Evolutionary conservation across 139 green algal species (phyloP).

Genomic region (Mesotaenium endlicherianum): DNA sequence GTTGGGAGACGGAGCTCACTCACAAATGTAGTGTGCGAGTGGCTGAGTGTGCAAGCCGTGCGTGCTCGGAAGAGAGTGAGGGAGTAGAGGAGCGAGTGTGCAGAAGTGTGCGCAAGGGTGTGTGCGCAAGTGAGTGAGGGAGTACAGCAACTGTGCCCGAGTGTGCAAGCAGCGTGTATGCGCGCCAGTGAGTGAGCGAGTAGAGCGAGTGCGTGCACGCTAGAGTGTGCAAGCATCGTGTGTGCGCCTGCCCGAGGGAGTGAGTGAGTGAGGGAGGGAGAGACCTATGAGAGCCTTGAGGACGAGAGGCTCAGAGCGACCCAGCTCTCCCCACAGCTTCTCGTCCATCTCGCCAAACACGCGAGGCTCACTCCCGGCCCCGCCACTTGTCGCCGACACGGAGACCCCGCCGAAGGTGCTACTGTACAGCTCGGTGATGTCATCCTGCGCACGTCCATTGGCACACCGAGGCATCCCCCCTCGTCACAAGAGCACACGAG

Average conservation of each 20-base stretch:
- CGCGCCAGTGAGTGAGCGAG: background rate
- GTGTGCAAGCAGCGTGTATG: background rate
- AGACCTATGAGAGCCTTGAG: background rate
- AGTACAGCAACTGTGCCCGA: background rate
- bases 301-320: conserved; percentile 24
- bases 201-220: background rate
- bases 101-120: no score
- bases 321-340: conserved; percentile 54
- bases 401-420: conserved; percentile 51
- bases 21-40: no score
- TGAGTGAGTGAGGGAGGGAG: background rate
- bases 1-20: no score
- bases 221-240: background rate
- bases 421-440: conserved; percentile 62
- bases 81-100: background rate
- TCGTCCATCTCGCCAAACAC: conserved; percentile 42
- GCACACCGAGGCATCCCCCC: background rate
- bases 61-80: background rate
- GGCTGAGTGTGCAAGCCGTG: no score
- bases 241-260: background rate
- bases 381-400: background rate
- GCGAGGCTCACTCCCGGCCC: background rate
- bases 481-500: background rate
- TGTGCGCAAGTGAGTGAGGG: background rate
- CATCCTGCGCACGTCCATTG: conserved; percentile 29